phyloP scores from a whole-genome alignment of 257 asterid genomes.

The Solanum pennellii region DNA sequence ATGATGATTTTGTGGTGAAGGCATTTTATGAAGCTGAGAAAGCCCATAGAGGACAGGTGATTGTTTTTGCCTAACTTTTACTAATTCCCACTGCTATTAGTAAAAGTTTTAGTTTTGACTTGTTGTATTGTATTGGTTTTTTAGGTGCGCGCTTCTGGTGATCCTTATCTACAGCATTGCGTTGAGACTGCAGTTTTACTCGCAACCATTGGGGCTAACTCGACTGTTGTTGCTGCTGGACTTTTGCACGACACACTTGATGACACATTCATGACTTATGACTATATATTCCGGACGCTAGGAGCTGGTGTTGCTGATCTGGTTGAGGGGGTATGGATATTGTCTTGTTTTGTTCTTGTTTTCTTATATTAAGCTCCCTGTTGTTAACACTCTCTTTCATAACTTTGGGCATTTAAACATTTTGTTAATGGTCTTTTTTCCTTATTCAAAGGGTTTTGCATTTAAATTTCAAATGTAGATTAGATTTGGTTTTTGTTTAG shows the following conservation, averaged over 20 bases:
- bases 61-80: not conserved
- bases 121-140: constrained; percentile 4
- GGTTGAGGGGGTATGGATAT: constrained; percentile 77
- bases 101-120: not conserved
- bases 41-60: constrained; percentile 80
- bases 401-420: not conserved
- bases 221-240: constrained; percentile 95
- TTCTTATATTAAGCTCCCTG: not conserved
- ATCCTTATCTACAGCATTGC: constrained; percentile 93
- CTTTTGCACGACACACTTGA: constrained; percentile 87
- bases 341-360: not conserved
- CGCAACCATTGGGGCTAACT: constrained; percentile 69
- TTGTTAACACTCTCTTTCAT: not conserved
- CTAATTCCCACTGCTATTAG: not conserved
- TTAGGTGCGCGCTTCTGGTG: constrained; percentile 87
- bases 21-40: constrained; percentile 81
- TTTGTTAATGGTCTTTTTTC: not conserved
- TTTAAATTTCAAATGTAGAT: not conserved
- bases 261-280: constrained; percentile 61
- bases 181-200: constrained; percentile 80
- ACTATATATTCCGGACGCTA: constrained; percentile 35
- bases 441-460: not conserved
- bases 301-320: constrained; percentile 83
- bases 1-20: constrained; percentile 62
- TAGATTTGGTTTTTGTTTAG: not conserved